Percentiles rank a stretch among this genome's conserved stretches.
These are phyloP conservation scores for Colletotrichum tabaci DNA, from an alignment of 2,329 filamentous ascomycete species.

Conservation along the genomic window DNA sequence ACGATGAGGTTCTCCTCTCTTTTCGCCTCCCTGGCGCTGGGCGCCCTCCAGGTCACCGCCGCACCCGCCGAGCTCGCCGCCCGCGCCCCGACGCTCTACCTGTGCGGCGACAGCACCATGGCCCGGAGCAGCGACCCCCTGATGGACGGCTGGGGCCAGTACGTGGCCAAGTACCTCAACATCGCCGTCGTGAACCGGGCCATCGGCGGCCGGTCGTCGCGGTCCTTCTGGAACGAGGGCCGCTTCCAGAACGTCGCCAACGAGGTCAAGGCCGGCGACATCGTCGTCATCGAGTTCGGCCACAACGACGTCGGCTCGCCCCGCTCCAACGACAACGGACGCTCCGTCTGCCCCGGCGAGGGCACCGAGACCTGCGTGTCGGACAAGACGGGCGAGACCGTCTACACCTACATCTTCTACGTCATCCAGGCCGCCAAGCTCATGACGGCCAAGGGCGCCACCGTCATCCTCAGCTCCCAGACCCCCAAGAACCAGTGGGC, in stretches of 20 bases:
- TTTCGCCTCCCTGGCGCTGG: slow-evolving; percentile 35
- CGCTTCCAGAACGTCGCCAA: slow-evolving; percentile 73
- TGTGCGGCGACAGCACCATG: slow-evolving; percentile 77
- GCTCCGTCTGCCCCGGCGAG: slow-evolving; percentile 70
- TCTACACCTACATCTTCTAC: slow-evolving; percentile 74
- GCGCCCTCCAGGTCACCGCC: slow-evolving; percentile 42
- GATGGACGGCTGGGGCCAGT: slow-evolving; percentile 74
- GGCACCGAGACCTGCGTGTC: slow-evolving; percentile 69
- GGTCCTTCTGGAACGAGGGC: slow-evolving; percentile 77
- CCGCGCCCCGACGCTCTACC: slow-evolving; percentile 60
- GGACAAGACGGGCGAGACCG: slow-evolving; percentile 64
- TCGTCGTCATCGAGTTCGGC: slow-evolving; percentile 80
- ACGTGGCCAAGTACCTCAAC: slow-evolving; percentile 65
- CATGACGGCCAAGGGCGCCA: slow-evolving; percentile 71
- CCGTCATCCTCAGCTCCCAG: slow-evolving; percentile 71
- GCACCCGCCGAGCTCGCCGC: slow-evolving; percentile 41
- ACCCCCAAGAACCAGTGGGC: slow-evolving; percentile 75
- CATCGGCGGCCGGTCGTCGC: slow-evolving; percentile 75
- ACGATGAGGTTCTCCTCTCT: slow-evolving; percentile 37
- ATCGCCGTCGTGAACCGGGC: slow-evolving; percentile 71
- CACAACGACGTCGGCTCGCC: slow-evolving; percentile 79
- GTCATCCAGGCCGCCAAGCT: slow-evolving; percentile 69
- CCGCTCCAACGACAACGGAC: slow-evolving; percentile 70
- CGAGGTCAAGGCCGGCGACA: slow-evolving; percentile 70
- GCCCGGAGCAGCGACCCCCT: slow-evolving; percentile 60